Percentiles rank a stretch among this genome's conserved stretches.
Evolutionary conservation across 148 eudicot species (phyloP).

Genomic region (Gaultheria prostrata): DNA sequence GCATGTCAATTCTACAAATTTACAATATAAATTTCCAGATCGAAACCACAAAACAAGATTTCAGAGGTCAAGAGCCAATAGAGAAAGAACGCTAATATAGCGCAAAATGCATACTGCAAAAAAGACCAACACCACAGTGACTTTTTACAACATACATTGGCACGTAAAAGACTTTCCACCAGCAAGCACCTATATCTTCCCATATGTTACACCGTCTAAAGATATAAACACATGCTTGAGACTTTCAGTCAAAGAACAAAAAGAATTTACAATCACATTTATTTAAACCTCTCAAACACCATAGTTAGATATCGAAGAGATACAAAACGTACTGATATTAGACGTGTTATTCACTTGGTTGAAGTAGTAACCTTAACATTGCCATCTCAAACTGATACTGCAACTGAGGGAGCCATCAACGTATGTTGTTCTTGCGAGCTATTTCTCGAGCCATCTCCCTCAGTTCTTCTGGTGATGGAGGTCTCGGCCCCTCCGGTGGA

Average conservation of each 20-base stretch:
- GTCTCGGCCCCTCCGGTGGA: slow-evolving; percentile 88
- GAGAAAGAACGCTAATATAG: neutral
- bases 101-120: neutral
- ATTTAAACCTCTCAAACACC: neutral
- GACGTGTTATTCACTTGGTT: neutral
- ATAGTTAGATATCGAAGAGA: neutral
- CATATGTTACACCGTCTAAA: neutral
- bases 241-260: neutral
- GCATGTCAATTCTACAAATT: neutral
- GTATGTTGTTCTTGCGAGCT: slow-evolving; percentile 58
- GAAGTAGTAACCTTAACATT: neutral
- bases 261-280: slow-evolving; percentile 4
- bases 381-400: neutral
- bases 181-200: neutral
- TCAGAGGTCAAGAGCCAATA: neutral
- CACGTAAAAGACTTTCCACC: neutral
- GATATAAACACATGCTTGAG: neutral
- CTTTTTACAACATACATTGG: neutral
- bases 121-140: neutral
- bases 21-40: neutral
- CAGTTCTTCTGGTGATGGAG: slow-evolving; percentile 89
- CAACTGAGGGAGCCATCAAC: slow-evolving; percentile 22
- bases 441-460: slow-evolving; percentile 92
- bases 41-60: neutral
- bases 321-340: neutral